Conservation (phyloP, 306 rosid genomes). For the Vigna mungo region DNA sequence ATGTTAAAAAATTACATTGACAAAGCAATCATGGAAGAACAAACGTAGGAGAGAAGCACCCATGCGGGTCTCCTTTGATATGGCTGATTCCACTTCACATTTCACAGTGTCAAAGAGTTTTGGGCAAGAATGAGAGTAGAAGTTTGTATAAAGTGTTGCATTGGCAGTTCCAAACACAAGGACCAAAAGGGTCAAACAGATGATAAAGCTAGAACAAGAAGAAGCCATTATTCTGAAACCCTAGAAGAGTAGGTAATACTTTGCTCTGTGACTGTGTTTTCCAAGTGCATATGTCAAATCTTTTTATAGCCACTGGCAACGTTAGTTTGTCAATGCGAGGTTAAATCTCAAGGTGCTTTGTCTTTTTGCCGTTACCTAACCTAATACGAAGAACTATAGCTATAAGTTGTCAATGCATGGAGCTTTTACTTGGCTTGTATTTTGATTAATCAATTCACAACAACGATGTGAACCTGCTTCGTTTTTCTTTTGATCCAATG, state of each 20-base stretch:
- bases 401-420: background rate
- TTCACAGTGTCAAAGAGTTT: slow-evolving; percentile 61
- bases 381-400: slow-evolving; percentile 27
- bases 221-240: slow-evolving; percentile 45
- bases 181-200: slow-evolving; percentile 44
- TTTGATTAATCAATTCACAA: slow-evolving; percentile 19
- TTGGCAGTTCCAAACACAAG: slow-evolving; percentile 45
- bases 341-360: slow-evolving; percentile 47
- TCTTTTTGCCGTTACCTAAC: slow-evolving; percentile 15
- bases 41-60: slow-evolving; percentile 96
- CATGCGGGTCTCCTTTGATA: slow-evolving; percentile 77
- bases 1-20: slow-evolving; percentile 65
- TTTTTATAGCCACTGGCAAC: slow-evolving; percentile 28
- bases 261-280: background rate
- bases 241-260: background rate
- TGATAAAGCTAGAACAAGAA: slow-evolving; percentile 34
- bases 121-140: slow-evolving; percentile 71
- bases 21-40: slow-evolving; percentile 92
- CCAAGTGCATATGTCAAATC: background rate
- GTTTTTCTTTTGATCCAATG: slow-evolving; percentile 26
- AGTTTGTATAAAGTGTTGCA: slow-evolving; percentile 65
- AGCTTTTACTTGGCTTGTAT: background rate
- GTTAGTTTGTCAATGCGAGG: slow-evolving; percentile 27
- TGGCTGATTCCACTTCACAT: slow-evolving; percentile 60
- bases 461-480: slow-evolving; percentile 10